Evolutionary conservation across 2,329 filamentous ascomycete genomes (phyloP).

Genomic region (Magnaporthiopsis rhizophila): DNA sequence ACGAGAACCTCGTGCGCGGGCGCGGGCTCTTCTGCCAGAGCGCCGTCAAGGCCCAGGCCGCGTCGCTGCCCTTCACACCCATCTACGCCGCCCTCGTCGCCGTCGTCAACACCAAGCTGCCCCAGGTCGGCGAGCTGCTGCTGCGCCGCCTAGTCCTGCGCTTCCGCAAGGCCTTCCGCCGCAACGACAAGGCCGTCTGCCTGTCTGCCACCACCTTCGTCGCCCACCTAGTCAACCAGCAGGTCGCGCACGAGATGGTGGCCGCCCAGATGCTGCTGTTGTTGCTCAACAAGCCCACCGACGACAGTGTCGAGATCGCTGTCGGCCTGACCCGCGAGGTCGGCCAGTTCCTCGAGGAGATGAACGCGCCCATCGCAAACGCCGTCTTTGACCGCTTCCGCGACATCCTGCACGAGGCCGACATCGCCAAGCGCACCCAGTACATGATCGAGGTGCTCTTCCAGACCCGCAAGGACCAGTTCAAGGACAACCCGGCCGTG

Average conservation of each 20-base stretch:
- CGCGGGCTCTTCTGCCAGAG: slow-evolving; percentile 89
- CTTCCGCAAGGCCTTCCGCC: slow-evolving; percentile 90
- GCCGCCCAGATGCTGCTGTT: slow-evolving; percentile 87
- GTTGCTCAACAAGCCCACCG: slow-evolving; percentile 90
- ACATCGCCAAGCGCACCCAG: slow-evolving; percentile 96
- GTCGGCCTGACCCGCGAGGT: slow-evolving; percentile 90
- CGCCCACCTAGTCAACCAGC: slow-evolving; percentile 90
- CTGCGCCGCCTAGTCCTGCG: slow-evolving; percentile 79
- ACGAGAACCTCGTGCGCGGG: slow-evolving; percentile 86
- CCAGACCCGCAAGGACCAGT: slow-evolving; percentile 90
- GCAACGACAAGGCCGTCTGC: slow-evolving; percentile 96
- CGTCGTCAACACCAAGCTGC: slow-evolving; percentile 95
- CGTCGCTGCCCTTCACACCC: slow-evolving; percentile 89
- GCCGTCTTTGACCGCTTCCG: slow-evolving; percentile 94
- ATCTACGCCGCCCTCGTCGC: slow-evolving; percentile 95
- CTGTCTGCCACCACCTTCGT: slow-evolving; percentile 89
- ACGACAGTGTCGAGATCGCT: slow-evolving; percentile 96
- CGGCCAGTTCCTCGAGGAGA: slow-evolving; percentile 88
- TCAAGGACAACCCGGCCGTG: slow-evolving; percentile 87
- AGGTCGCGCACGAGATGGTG: slow-evolving; percentile 89
- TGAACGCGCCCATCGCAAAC: slow-evolving; percentile 80
- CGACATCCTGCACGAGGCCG: slow-evolving; percentile 89
- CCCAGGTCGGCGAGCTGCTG: slow-evolving; percentile 86
- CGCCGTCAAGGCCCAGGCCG: slow-evolving; percentile 97
- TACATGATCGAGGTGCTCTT: slow-evolving; percentile 99